phyloP scores from a whole-genome alignment of 495 filamentous ascomycete genomes.

The Viridothelium virens region DNA sequence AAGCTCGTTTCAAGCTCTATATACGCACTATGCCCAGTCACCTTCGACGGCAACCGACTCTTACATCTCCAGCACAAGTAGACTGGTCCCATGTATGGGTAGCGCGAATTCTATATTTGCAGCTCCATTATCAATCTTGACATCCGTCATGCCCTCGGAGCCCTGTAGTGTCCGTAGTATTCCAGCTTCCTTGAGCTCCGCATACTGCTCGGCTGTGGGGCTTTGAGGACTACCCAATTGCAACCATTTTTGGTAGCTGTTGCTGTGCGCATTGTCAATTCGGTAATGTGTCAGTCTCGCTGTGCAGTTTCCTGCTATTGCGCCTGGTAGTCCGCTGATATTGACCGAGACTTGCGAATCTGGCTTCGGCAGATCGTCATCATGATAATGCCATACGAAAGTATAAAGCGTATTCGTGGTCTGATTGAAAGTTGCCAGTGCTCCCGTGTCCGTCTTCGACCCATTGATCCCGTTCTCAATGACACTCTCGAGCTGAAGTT shows the following conservation, averaged over 20 bases:
- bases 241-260: constrained; percentile 21
- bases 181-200: constrained; percentile 20
- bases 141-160: background rate
- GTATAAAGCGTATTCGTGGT: constrained; percentile 14
- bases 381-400: constrained; percentile 25
- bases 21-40: no score
- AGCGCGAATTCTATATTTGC: constrained; percentile 15
- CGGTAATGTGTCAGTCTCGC: constrained; percentile 20
- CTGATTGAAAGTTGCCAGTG: constrained; percentile 17
- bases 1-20: no score
- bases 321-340: constrained; percentile 9
- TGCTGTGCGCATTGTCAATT: constrained; percentile 20
- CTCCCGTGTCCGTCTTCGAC: constrained; percentile 17
- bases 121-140: constrained; percentile 15
- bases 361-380: constrained; percentile 21
- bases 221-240: constrained; percentile 21
- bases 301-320: constrained; percentile 2
- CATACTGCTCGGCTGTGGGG: constrained; percentile 15
- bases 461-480: constrained; percentile 17
- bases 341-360: constrained; percentile 18
- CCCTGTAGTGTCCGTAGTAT: constrained; percentile 18
- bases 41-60: background rate
- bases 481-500: constrained; percentile 16
- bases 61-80: constrained; percentile 19
- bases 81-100: constrained; percentile 21